Conservation (phyloP, 441 rosid species). For the Erodium chrysanthum region DNA sequence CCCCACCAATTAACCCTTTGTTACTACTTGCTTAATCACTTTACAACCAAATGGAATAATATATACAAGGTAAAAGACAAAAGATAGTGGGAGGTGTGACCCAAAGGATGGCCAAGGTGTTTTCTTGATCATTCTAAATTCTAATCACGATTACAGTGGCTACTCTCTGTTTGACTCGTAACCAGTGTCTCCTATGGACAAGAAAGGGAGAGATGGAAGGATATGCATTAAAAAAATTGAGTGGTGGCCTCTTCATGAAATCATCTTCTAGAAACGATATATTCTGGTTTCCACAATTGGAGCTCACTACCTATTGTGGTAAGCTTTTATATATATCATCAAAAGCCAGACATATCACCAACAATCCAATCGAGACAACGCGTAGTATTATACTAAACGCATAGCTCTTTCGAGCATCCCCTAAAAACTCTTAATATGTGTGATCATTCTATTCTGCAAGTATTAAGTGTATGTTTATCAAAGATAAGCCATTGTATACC, state of each 20-base stretch:
- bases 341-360: not conserved
- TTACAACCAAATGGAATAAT: constrained; percentile 2
- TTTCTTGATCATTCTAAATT: constrained; percentile 22
- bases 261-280: constrained; percentile 6
- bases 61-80: not conserved
- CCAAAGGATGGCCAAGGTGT: constrained; percentile 11
- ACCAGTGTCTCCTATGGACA: constrained; percentile 13
- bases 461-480: not conserved
- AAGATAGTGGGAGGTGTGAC: constrained; percentile 20
- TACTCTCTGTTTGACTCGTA: constrained; percentile 19
- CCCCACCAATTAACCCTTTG: constrained; percentile 8
- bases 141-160: constrained; percentile 11
- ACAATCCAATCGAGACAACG: not conserved
- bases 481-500: not conserved
- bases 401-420: constrained; percentile 3
- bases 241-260: constrained; percentile 6
- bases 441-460: not conserved
- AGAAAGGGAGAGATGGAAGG: not conserved
- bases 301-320: not conserved
- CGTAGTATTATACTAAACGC: not conserved
- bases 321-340: constrained; percentile 17
- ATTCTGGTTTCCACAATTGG: constrained; percentile 18
- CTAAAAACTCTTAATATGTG: not conserved
- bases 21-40: not conserved
- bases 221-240: constrained; percentile 12